Evolutionary conservation across 2,329 filamentous ascomycete species (phyloP).

Genomic region (Xylariaceae sp.): DNA sequence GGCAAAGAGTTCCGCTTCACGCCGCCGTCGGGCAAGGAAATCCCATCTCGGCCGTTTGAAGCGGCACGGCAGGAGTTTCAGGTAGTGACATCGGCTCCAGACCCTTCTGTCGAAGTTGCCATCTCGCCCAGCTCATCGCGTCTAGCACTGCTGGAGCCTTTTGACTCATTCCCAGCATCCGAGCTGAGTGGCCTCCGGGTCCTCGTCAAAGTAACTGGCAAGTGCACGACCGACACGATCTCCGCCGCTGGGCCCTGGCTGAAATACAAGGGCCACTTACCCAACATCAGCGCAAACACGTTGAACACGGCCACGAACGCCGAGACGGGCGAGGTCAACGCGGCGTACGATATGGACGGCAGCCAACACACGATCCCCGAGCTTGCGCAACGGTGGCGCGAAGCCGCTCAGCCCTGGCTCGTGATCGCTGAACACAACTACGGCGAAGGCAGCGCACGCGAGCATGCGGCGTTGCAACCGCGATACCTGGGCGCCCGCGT

Average conservation of each 20-base stretch:
- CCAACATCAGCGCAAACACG: conserved; percentile 97
- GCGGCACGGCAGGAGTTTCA: conserved; percentile 69
- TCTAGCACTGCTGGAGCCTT: conserved; percentile 89
- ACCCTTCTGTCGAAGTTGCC: conserved; percentile 72
- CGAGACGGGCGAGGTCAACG: conserved; percentile 90
- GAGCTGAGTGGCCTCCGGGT: conserved; percentile 83
- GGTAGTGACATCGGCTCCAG: conserved; percentile 73
- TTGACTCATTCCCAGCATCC: conserved; percentile 76
- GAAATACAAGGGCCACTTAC: conserved; percentile 98
- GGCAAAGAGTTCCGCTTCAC: conserved; percentile 86
- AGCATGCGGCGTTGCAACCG: conserved; percentile 89
- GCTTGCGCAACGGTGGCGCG: conserved; percentile 83
- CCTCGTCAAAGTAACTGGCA: conserved; percentile 94
- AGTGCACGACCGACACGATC: conserved; percentile 99
- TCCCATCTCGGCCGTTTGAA: conserved; percentile 71
- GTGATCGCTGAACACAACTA: conserved; percentile 98
- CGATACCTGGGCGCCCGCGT: conserved; percentile 86
- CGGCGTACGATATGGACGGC: conserved; percentile 85
- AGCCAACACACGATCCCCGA: conserved; percentile 78
- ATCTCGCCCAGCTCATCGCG: conserved; percentile 89
- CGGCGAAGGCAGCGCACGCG: conserved; percentile 86
- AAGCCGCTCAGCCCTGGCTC: conserved; percentile 78
- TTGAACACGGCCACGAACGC: conserved; percentile 94
- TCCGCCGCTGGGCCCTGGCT: conserved; percentile 96
- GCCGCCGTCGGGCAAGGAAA: conserved; percentile 73